Evolutionary conservation across 352 stramenopile genomes (phyloP), one percentile per base, ranked within the genome.

Genomic region (Pythium volutum): DNA sequence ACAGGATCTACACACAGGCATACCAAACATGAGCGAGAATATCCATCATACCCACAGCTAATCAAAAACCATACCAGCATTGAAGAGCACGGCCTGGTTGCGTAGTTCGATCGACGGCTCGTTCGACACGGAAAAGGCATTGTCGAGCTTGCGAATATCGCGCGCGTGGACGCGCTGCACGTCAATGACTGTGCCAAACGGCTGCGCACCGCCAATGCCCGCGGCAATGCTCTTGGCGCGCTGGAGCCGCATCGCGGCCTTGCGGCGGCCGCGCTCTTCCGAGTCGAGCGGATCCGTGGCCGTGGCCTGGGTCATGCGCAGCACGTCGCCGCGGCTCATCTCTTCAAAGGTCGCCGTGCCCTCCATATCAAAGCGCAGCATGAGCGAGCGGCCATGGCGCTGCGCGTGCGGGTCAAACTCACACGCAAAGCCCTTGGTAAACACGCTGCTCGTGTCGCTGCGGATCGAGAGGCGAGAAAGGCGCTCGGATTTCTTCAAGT

Each of bases 51-150:
- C n/a, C n/a, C n/a, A n/a, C n/a, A n/a, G n/a, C n/a, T n/a, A n/a
- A n/a, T n/a, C n/a, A n/a, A n/a, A n/a, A n/a, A n/a, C n/a, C n/a
- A n/a, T 33, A 70, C 63, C 81, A 20, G 82, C 80, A 59, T 87
- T 92, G 51, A 92, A 76, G 22, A 92, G 74, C 55, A 92, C 85
- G 27, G 82, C 82, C 63, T 92, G 80, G 69, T 89, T 88, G 10
- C 82, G 78, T 33, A 92, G 74, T 26, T 86, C 77, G 45, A 92
- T 87, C 1, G 80, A 88, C 46, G 82, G 78, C 51, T 92, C 80
- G 39, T 88, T 88, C 3, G 75, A 87, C 22, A 89, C 78, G 2
- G 81, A 78, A 46, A 92, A 92, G 15, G 78, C 79, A 15, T 84
- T 87, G 42, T 89, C 82, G 59, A 92, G 74, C 46, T 86, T 76